Conservation (phyloP, 2,329 filamentous ascomycete species). For the Xylariaceae sp. region DNA sequence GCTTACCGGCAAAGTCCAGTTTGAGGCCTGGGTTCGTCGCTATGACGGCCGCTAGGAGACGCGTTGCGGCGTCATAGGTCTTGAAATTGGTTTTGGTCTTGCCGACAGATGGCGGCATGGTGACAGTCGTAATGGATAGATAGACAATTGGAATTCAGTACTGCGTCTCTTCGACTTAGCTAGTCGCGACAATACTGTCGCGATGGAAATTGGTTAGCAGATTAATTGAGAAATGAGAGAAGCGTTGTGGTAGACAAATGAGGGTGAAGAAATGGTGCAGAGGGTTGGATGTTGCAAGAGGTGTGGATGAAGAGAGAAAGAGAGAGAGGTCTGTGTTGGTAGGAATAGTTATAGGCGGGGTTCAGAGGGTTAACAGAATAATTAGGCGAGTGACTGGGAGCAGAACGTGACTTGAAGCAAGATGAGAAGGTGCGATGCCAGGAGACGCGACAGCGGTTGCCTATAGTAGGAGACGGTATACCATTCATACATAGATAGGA, state of each 20-base stretch:
- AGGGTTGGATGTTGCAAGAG: neutral
- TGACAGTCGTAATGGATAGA: slow-evolving; percentile 7
- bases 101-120: slow-evolving; percentile 37
- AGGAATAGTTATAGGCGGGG: neutral
- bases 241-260: neutral
- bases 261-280: neutral
- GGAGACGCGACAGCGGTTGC: too few relatives aligned
- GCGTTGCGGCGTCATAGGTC: slow-evolving; percentile 54
- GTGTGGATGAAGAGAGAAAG: neutral
- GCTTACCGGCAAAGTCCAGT: slow-evolving; percentile 58
- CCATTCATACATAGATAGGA: too few relatives aligned
- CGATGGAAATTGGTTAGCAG: neutral
- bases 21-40: slow-evolving; percentile 47
- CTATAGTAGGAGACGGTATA: too few relatives aligned
- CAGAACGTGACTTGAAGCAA: too few relatives aligned
- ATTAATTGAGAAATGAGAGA: neutral
- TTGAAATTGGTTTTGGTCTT: slow-evolving; percentile 48
- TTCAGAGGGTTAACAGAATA: neutral
- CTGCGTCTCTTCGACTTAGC: neutral
- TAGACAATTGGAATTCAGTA: neutral
- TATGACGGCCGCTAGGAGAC: slow-evolving; percentile 56
- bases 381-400: neutral
- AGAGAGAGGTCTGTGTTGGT: neutral
- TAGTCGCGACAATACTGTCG: neutral
- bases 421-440: too few relatives aligned